These are phyloP conservation scores for Fusarium xyrophilum DNA, from an alignment of 2,329 filamentous ascomycete genomes.

Conservation along the genomic window DNA sequence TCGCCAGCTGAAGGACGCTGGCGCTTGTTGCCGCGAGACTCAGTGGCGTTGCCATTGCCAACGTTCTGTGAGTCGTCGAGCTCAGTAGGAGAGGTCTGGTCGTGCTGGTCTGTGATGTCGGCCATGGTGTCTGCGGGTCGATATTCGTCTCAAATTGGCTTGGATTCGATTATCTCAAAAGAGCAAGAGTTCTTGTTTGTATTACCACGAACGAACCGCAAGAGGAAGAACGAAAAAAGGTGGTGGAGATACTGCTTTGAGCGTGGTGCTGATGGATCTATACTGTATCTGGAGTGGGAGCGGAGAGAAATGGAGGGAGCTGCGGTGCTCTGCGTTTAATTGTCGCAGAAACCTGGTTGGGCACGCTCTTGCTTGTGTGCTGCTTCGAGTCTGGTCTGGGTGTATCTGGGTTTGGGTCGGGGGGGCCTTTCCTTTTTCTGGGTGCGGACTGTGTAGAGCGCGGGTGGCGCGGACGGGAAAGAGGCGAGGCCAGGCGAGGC, in stretches of 20 bases:
- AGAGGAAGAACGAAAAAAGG: constrained; percentile 57
- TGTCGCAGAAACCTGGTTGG: constrained; percentile 65
- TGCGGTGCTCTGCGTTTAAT: constrained; percentile 54
- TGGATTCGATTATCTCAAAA: constrained; percentile 38
- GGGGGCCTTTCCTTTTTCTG: constrained; percentile 38
- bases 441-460: constrained; percentile 38
- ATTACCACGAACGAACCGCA: constrained; percentile 47
- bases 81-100: constrained; percentile 76
- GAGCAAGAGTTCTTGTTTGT: constrained; percentile 42
- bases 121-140: constrained; percentile 62
- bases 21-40: constrained; percentile 88
- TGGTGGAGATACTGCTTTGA: constrained; percentile 71
- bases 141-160: constrained; percentile 33
- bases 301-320: constrained; percentile 52
- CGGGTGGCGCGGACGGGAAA: constrained; percentile 45
- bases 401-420: constrained; percentile 37
- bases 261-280: constrained; percentile 70
- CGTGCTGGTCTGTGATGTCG: constrained; percentile 80
- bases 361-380: constrained; percentile 46
- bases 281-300: constrained; percentile 69
- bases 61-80: constrained; percentile 74
- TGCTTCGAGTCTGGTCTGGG: constrained; percentile 49
- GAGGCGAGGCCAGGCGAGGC: constrained; percentile 50
- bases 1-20: constrained; percentile 82
- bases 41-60: constrained; percentile 76